Evolutionary conservation across 164 flowering plant species (phyloP).

Genomic region (Aristolochia fimbriata): DNA sequence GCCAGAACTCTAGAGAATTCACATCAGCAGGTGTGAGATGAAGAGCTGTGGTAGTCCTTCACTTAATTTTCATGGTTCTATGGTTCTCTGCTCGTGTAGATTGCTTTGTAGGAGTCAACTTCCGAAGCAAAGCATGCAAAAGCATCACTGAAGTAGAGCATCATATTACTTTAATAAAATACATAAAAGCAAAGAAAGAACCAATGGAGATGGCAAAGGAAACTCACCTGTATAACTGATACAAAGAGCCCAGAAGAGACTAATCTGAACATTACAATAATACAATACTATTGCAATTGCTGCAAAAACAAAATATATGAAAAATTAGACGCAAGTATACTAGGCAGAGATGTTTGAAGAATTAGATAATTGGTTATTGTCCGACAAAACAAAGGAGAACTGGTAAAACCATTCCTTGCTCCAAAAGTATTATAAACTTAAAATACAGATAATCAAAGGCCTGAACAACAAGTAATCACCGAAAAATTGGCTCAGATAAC

Average conservation of each 20-base stretch:
- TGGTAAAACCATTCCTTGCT: no score
- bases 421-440: no score
- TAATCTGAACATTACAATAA: slow-evolving; percentile 57
- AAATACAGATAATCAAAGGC: no score
- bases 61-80: slow-evolving; percentile 9
- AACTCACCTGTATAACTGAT: slow-evolving; percentile 59
- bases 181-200: neutral
- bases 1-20: no score
- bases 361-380: no score
- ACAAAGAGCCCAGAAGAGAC: slow-evolving; percentile 50
- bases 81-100: slow-evolving; percentile 9
- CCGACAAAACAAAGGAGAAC: no score
- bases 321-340: no score
- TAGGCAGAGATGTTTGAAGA: no score
- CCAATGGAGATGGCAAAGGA: neutral
- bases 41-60: neutral
- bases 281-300: slow-evolving; percentile 51
- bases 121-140: slow-evolving; percentile 58
- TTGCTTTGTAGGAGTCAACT: slow-evolving; percentile 53
- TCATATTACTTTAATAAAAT: no score
- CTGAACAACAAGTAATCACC: no score
- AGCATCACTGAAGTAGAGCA: slow-evolving; percentile 28
- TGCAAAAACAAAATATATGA: slow-evolving; percentile 25
- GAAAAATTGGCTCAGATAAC: no score
- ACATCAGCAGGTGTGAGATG: no score